phyloP scores from a whole-genome alignment of 2,329 filamentous ascomycete genomes.

The Calonectria pauciramosa region DNA sequence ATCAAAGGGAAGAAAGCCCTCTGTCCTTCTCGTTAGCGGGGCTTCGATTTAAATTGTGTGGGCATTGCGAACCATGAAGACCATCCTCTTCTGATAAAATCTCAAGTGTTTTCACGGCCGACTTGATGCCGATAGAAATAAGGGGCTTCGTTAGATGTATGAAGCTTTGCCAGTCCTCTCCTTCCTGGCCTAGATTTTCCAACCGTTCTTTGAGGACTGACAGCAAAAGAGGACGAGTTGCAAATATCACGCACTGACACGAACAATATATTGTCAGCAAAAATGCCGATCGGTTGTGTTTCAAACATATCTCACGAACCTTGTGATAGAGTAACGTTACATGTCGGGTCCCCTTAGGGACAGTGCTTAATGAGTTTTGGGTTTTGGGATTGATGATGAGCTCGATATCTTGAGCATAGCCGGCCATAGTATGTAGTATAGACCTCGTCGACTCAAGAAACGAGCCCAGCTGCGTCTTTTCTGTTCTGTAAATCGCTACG shows the following conservation, averaged over 20 bases:
- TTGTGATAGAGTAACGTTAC: conserved; percentile 56
- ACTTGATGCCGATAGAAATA: conserved; percentile 57
- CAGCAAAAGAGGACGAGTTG: conserved; percentile 54
- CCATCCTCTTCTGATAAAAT: conserved; percentile 53
- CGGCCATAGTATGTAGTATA: conserved; percentile 53
- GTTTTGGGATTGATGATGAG: conserved; percentile 51
- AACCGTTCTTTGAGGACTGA: conserved; percentile 55
- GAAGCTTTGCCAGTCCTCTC: conserved; percentile 50
- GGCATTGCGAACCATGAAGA: conserved; percentile 48
- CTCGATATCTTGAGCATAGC: conserved; percentile 56
- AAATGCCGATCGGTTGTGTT: background rate
- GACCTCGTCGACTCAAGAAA: conserved; percentile 54
- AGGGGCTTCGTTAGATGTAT: conserved; percentile 51
- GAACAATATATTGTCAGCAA: conserved; percentile 15
- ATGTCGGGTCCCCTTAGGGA: conserved; percentile 54
- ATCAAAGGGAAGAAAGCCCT: conserved; percentile 55
- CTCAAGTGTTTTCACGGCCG: conserved; percentile 55
- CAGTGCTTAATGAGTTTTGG: conserved; percentile 50
- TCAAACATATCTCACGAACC: conserved; percentile 35
- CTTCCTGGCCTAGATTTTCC: conserved; percentile 42
- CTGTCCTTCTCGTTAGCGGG: conserved; percentile 32
- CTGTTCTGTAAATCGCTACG: conserved; percentile 53
- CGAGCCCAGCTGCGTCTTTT: conserved; percentile 48
- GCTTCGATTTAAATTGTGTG: background rate
- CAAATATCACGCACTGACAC: conserved; percentile 54